Conservation (phyloP, 2,329 filamentous ascomycete genomes). For the Graphilbum fragrans region DNA sequence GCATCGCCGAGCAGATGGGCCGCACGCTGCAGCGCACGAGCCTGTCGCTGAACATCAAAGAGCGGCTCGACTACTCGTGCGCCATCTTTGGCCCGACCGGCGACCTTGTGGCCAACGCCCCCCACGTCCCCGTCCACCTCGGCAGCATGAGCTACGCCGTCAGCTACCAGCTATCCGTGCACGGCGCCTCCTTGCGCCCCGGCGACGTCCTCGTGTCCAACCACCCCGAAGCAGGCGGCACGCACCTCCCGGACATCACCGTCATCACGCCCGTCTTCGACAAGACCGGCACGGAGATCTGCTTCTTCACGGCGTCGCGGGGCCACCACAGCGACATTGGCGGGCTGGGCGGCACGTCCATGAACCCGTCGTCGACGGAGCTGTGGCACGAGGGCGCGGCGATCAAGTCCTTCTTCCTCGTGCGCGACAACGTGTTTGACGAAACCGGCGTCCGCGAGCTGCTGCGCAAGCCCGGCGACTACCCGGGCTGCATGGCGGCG, state of each 20-base stretch:
- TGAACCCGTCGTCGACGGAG: conserved; percentile 59
- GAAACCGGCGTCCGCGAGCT: conserved; percentile 62
- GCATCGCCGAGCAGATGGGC: conserved; percentile 78
- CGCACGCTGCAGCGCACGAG: conserved; percentile 68
- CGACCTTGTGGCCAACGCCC: conserved; percentile 65
- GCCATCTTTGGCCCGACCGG: conserved; percentile 66
- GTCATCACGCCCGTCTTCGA: conserved; percentile 70
- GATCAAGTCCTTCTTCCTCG: conserved; percentile 56
- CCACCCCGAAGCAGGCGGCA: conserved; percentile 72
- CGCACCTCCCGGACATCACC: conserved; percentile 76
- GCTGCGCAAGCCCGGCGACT: conserved; percentile 60
- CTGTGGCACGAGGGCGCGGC: conserved; percentile 52
- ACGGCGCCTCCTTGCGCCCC: conserved; percentile 62
- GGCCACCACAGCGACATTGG: conserved; percentile 78
- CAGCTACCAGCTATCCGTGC: conserved; percentile 64
- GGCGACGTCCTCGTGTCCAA: conserved; percentile 77
- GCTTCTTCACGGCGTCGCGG: conserved; percentile 70
- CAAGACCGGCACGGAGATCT: conserved; percentile 49
- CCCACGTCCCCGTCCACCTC: conserved; percentile 68
- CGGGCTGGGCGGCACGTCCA: conserved; percentile 66
- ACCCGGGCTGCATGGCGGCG: conserved; percentile 65
- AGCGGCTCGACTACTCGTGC: conserved; percentile 72
- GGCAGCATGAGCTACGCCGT: conserved; percentile 77
- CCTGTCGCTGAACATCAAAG: conserved; percentile 71
- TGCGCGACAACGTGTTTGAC: conserved; percentile 65